These are phyloP conservation scores for Macrotyloma uniflorum DNA, from an alignment of 306 rosid species.

Conservation along the genomic window DNA sequence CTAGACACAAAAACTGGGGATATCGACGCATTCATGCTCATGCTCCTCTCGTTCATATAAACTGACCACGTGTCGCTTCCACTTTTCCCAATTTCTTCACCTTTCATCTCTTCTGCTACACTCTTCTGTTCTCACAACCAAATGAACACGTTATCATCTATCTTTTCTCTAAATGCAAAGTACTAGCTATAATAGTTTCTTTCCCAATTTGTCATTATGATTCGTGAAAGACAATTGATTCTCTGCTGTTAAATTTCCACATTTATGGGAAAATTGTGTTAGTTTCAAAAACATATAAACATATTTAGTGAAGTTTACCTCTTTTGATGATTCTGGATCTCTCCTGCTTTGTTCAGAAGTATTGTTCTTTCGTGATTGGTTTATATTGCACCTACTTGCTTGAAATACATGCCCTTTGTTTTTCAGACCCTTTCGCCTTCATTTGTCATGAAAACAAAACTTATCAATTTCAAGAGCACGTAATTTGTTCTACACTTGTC, in stretches of 20 bases:
- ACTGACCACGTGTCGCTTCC: constrained; percentile 42
- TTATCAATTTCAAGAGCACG: neutral
- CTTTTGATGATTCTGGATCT: constrained; percentile 43
- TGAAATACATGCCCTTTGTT: constrained; percentile 39
- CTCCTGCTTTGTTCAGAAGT: constrained; percentile 25
- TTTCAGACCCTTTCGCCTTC: constrained; percentile 47
- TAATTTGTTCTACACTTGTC: constrained; percentile 1
- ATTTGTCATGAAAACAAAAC: constrained; percentile 26
- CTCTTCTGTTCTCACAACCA: constrained; percentile 46
- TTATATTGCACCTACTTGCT: constrained; percentile 31
- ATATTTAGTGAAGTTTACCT: constrained; percentile 32
- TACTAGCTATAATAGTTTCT: no score
- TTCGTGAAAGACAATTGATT: no score
- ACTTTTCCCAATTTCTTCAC: constrained; percentile 45
- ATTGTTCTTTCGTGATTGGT: constrained; percentile 35
- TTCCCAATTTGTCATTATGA: no score
- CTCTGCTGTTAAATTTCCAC: no score
- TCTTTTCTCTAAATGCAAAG: neutral
- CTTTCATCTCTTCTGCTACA: constrained; percentile 26
- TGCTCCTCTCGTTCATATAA: neutral
- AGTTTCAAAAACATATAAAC: no score
- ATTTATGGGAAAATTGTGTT: no score
- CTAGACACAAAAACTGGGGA: constrained; percentile 55
- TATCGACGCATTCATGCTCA: neutral
- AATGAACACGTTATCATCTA: neutral